phyloP scores from a whole-genome alignment of 2,329 filamentous ascomycete species.

The Fusarium siculi region DNA sequence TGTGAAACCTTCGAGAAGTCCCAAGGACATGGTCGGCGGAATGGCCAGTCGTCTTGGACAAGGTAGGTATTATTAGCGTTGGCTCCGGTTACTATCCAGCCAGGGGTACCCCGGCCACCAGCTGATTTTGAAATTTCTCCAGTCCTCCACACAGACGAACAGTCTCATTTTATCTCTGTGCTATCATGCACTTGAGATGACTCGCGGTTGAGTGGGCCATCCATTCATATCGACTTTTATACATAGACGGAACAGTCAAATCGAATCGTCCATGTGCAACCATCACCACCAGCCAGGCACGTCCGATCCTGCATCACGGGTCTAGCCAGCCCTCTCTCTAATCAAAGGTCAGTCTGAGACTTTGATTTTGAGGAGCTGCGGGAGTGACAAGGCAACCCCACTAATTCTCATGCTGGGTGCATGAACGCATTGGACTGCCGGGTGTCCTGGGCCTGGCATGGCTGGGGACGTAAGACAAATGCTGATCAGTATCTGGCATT shows the following conservation, averaged over 20 bases:
- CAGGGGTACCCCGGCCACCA: conserved; percentile 32
- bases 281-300: conserved; percentile 18
- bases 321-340: conserved; percentile 15
- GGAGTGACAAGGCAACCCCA: conserved; percentile 24
- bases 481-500: conserved; percentile 10
- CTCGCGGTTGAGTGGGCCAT: conserved; percentile 39
- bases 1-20: conserved; percentile 47
- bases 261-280: background rate
- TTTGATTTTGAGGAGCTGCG: conserved; percentile 16
- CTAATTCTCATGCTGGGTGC: conserved; percentile 29
- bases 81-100: conserved; percentile 13
- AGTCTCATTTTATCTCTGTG: conserved; percentile 30
- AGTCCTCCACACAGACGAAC: conserved; percentile 26
- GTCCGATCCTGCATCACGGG: conserved; percentile 24
- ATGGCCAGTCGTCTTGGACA: conserved; percentile 37
- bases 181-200: conserved; percentile 36
- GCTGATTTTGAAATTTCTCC: conserved; percentile 41
- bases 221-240: conserved; percentile 16
- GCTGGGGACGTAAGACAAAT: conserved; percentile 21
- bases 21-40: conserved; percentile 47
- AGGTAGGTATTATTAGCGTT: conserved; percentile 35
- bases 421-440: conserved; percentile 39
- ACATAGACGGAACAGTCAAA: background rate
- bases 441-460: conserved; percentile 9
- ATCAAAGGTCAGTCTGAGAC: conserved; percentile 8